Evolutionary conservation across 2,329 filamentous ascomycete species (phyloP).

Genomic region (Ceratocystis ficicola): DNA sequence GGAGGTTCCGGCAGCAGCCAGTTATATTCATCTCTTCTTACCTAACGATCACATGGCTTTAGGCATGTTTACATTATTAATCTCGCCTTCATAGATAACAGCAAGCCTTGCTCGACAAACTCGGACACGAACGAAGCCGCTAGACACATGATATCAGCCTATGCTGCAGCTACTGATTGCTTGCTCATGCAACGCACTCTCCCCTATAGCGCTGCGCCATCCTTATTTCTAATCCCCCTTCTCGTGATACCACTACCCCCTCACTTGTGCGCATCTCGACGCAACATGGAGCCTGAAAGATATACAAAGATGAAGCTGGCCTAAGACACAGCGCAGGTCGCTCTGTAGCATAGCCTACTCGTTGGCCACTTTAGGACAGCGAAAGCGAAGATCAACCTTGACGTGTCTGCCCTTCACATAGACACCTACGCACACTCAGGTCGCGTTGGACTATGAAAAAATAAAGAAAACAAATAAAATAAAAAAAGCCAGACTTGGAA

Average conservation of each 20-base stretch:
- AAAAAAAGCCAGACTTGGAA: background rate
- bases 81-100: background rate
- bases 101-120: background rate
- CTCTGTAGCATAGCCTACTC: no score
- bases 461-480: background rate
- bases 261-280: background rate
- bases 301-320: background rate
- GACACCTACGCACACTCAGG: no score
- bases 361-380: no score
- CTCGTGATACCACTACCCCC: background rate
- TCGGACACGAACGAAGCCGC: background rate
- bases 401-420: no score
- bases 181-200: background rate
- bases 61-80: no score
- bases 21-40: no score
- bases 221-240: background rate
- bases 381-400: no score
- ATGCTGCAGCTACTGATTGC: background rate
- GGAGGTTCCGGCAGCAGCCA: no score
- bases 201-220: background rate
- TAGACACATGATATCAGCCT: background rate
- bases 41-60: no score
- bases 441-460: no score
- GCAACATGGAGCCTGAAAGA: background rate
- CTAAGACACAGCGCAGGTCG: no score